Evolutionary conservation across 495 filamentous ascomycete species (phyloP).

Genomic region (Penicillium odoratum): DNA sequence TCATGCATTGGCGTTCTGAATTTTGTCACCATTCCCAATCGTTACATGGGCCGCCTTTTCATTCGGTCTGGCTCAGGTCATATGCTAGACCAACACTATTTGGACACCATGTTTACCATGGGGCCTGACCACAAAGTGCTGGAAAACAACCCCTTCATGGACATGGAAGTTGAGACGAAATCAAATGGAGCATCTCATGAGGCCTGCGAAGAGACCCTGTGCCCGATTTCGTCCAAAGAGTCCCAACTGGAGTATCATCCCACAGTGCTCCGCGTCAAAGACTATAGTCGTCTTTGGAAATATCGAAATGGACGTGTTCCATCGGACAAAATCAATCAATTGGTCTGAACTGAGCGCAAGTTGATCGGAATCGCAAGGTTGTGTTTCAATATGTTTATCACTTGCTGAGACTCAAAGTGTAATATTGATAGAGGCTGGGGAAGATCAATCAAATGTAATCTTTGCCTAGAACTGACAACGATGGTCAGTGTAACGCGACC

Average conservation of each 20-base stretch:
- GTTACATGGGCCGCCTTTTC: constrained; percentile 78
- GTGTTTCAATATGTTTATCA: background rate
- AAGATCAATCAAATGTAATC: background rate
- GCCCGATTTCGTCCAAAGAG: constrained; percentile 5
- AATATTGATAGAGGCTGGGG: background rate
- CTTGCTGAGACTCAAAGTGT: background rate
- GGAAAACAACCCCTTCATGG: constrained; percentile 38
- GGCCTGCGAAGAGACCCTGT: constrained; percentile 8
- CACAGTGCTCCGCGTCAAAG: constrained; percentile 52
- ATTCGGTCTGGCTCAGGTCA: constrained; percentile 67
- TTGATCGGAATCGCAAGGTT: background rate
- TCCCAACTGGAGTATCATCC: background rate
- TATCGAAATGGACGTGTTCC: constrained; percentile 70
- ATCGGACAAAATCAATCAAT: background rate
- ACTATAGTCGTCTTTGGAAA: constrained; percentile 71
- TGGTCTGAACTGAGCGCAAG: background rate
- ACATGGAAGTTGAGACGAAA: constrained; percentile 26
- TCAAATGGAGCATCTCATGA: background rate
- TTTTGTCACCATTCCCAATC: constrained; percentile 49
- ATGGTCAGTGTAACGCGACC: constrained; percentile 1
- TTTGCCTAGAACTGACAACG: background rate
- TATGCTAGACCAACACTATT: constrained; percentile 77
- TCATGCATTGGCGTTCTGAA: constrained; percentile 72
- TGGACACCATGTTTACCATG: constrained; percentile 72
- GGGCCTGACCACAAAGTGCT: constrained; percentile 27